phyloP scores from a whole-genome alignment of 2,329 filamentous ascomycete genomes.

The Stemphylium vesicarium region DNA sequence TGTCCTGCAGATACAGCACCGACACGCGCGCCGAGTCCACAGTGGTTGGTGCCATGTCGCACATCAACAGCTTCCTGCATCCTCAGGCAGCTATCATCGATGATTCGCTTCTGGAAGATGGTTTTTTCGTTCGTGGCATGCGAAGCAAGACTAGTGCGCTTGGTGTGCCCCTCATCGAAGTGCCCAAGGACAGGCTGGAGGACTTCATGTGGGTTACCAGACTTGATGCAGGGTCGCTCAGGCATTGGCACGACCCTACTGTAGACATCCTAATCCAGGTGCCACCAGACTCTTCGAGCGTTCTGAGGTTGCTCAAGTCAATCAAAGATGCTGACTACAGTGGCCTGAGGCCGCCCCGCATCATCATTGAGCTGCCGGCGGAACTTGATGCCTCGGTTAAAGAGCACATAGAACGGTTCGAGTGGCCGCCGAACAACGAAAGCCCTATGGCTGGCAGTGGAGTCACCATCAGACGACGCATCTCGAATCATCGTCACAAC shows the following conservation, averaged over 20 bases:
- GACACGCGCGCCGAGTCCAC: slow-evolving; percentile 71
- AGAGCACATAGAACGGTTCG: slow-evolving; percentile 67
- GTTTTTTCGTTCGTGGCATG: slow-evolving; percentile 69
- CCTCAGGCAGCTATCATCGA: slow-evolving; percentile 81
- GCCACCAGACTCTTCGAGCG: slow-evolving; percentile 71
- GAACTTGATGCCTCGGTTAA: slow-evolving; percentile 70
- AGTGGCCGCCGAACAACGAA: slow-evolving; percentile 66
- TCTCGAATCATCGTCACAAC: slow-evolving; percentile 65
- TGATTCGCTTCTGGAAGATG: slow-evolving; percentile 68
- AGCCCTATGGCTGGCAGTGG: slow-evolving; percentile 45
- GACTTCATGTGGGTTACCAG: slow-evolving; percentile 78
- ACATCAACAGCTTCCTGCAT: slow-evolving; percentile 75
- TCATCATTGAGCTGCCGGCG: slow-evolving; percentile 84
- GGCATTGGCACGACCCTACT: slow-evolving; percentile 76
- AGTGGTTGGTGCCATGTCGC: slow-evolving; percentile 68
- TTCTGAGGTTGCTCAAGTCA: slow-evolving; percentile 79
- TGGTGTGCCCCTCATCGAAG: slow-evolving; percentile 71
- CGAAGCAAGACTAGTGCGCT: slow-evolving; percentile 61
- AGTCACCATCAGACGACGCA: slow-evolving; percentile 76
- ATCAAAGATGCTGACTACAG: slow-evolving; percentile 77
- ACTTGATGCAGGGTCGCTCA: slow-evolving; percentile 74
- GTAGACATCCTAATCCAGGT: slow-evolving; percentile 88
- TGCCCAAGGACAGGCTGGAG: slow-evolving; percentile 69
- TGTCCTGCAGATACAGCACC: slow-evolving; percentile 60
- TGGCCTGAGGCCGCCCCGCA: slow-evolving; percentile 70